Conservation (phyloP, 2,329 filamentous ascomycete species). For the Ramularia endophylla region DNA sequence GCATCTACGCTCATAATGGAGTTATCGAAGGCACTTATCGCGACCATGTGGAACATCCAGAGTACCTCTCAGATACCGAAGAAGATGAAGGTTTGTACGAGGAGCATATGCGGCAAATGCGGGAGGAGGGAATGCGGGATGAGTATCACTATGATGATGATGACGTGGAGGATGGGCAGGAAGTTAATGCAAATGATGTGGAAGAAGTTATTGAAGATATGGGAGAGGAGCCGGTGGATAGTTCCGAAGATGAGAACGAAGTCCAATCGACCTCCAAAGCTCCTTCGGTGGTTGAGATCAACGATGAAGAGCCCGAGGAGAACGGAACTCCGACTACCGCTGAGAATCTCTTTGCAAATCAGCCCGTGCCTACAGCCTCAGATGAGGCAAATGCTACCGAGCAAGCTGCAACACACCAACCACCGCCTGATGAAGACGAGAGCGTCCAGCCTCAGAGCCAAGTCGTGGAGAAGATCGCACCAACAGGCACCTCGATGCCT, state of each 20-base stretch:
- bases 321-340: no score
- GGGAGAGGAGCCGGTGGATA: conserved; percentile 11
- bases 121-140: no score
- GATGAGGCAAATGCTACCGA: no score
- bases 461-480: no score
- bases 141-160: conserved; percentile 2
- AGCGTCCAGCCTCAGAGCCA: no score
- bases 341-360: no score
- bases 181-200: conserved; percentile 15
- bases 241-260: conserved; percentile 10
- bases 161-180: conserved; percentile 3
- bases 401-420: no score
- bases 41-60: conserved; percentile 4
- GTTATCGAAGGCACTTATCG: neutral
- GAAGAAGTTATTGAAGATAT: conserved; percentile 18
- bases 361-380: no score
- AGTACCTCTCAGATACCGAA: conserved; percentile 16
- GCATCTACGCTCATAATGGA: neutral
- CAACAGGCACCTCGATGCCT: no score
- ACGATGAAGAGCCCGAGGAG: conserved; percentile 9
- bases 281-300: neutral
- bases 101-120: conserved; percentile 6
- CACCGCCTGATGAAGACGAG: no score
- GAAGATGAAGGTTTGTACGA: conserved; percentile 17
- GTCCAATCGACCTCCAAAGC: neutral